Evolutionary conservation across 305 asterid genomes (phyloP).

Genomic region (Solanum hybrid): DNA sequence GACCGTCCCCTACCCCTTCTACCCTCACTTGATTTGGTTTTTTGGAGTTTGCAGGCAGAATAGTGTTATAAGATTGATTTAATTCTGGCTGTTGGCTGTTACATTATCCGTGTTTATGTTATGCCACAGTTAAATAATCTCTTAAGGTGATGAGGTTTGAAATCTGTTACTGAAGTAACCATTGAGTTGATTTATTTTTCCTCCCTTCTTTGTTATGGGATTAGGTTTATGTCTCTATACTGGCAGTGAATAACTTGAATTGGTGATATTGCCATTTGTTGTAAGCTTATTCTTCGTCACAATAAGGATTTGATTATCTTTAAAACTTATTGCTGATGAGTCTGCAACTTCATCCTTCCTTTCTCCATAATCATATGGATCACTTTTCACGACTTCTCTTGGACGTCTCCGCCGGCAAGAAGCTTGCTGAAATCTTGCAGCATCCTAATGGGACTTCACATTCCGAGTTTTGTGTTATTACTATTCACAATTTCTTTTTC

Average conservation of each 20-base stretch:
- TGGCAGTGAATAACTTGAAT: background rate
- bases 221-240: background rate
- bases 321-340: background rate
- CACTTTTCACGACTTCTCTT: background rate
- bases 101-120: background rate
- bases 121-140: background rate
- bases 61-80: slow-evolving; percentile 5
- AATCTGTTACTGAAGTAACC: background rate
- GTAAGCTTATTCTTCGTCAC: background rate
- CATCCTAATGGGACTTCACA: background rate
- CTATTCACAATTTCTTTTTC: background rate
- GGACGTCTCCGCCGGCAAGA: background rate
- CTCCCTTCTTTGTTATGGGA: background rate
- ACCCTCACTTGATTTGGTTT: background rate
- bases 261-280: background rate
- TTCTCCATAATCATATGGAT: background rate
- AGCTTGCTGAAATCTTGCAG: background rate
- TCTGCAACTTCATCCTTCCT: background rate
- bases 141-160: background rate
- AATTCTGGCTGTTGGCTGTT: slow-evolving; percentile 4
- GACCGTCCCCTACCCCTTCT: background rate
- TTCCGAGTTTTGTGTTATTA: background rate
- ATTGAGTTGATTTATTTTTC: background rate
- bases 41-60: background rate
- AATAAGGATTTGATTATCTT: background rate